A percentile compares a stretch with the other conserved stretches of the same genome.
These are phyloP conservation scores for Pelargonium australe DNA, from an alignment of 441 rosid genomes.

Conservation along the genomic window DNA sequence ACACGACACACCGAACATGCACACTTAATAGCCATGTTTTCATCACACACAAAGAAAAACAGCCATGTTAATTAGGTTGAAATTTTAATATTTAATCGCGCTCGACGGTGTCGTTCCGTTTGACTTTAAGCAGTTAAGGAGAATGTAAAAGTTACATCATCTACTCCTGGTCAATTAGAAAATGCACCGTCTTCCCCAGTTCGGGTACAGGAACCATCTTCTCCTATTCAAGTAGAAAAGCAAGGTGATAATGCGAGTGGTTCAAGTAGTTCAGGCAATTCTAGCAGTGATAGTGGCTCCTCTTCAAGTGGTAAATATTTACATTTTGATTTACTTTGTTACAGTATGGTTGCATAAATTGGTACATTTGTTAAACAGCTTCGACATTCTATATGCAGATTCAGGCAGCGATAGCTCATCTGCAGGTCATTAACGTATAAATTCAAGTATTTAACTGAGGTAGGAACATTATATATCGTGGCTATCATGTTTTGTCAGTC, in stretches of 20 bases:
- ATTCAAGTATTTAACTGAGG: too few relatives aligned
- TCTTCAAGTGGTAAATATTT: constrained; percentile 77
- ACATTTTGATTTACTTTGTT: constrained; percentile 11
- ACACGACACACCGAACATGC: too few relatives aligned
- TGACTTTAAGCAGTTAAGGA: neutral
- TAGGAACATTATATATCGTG: too few relatives aligned
- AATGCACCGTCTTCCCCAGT: constrained; percentile 23
- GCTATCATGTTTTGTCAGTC: too few relatives aligned
- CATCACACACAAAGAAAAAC: too few relatives aligned
- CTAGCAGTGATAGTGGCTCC: constrained; percentile 89
- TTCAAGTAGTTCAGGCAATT: constrained; percentile 94
- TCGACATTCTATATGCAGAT: constrained; percentile 39
- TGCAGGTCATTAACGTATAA: constrained; percentile 16
- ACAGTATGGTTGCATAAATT: constrained; percentile 9
- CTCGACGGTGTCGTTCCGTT: neutral
- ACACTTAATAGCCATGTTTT: too few relatives aligned
- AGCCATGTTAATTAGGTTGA: too few relatives aligned
- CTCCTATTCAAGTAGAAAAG: constrained; percentile 52
- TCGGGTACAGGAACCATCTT: constrained; percentile 35
- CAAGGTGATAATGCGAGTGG: constrained; percentile 60
- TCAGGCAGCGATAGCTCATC: constrained; percentile 96
- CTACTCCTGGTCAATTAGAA: constrained; percentile 21
- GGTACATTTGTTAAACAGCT: too few relatives aligned
- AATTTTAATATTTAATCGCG: too few relatives aligned
- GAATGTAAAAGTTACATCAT: constrained; percentile 6